Evolutionary conservation across 2,329 filamentous ascomycete genomes (phyloP), one percentile per base, ranked within the genome.

Genomic region (Penicillium sp.): DNA sequence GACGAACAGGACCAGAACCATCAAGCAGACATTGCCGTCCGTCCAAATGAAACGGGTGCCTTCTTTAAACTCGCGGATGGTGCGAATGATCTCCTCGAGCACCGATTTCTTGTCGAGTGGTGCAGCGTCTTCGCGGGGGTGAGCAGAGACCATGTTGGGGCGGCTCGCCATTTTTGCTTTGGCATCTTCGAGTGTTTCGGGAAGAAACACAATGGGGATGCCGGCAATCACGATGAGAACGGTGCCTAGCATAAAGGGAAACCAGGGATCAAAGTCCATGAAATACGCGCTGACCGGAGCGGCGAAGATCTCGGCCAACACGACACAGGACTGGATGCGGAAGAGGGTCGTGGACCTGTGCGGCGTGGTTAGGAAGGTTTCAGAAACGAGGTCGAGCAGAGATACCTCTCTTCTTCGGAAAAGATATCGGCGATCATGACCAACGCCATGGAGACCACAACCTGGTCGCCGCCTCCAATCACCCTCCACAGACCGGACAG

Each of bases 381-480:
- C 3, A 7, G 4, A 6, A 13, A 8, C 11, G 19, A n/a, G 14
- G 4, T n/a, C 3, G 23, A 2, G 11, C 39, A 28, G 4, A 27
- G 18, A 26, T 47, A 61, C 59, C 51, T 55, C 36, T 62, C 57
- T 34, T 59, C 56, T 25, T 57, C 56, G 1, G 52, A 49, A 36
- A 56, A 58, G 7, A 58, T 33, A 36, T 62, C 59, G 4, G 58
- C 54, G 4, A 62, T 41, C 38, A 62, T 51, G 2, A 54, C 48
- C 25, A 56, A 31, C 4, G 49, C 44, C 29, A 57, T 50, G 1
- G 53, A 49, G 7, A 39, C 21, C 4, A 53, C 11, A 3, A 54
- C 50, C 13, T 48, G 37, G 3, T 58, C 50, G 7, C 59, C 59
- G 4, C 57, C 59, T 4, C 59, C 59, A 8, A 59, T 54, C 2